Percentiles rank a stretch among this genome's conserved stretches.
These are phyloP conservation scores for Rugonectria rugulosa DNA, from an alignment of 2,329 filamentous ascomycete genomes.

Conservation along the genomic window DNA sequence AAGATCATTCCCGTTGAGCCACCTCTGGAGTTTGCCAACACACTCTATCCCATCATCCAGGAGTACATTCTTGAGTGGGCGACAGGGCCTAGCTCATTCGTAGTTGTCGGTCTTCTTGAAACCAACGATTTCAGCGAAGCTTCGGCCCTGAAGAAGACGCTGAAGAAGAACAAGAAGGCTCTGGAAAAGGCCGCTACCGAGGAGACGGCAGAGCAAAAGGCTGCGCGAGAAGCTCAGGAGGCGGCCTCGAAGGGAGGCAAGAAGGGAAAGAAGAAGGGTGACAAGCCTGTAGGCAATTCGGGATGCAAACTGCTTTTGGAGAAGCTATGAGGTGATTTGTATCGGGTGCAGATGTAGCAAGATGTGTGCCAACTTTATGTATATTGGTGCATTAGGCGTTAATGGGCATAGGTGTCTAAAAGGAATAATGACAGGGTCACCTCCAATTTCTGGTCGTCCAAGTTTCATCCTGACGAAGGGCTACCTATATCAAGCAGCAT, in stretches of 20 bases:
- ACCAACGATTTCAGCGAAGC: constrained; percentile 72
- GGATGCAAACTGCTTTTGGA: constrained; percentile 68
- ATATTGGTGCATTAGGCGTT: constrained; percentile 20
- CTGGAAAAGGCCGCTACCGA: constrained; percentile 72
- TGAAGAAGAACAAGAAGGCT: constrained; percentile 77
- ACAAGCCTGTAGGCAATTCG: constrained; percentile 64
- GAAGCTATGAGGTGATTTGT: constrained; percentile 52
- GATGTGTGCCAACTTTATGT: constrained; percentile 16
- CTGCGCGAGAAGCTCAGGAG: constrained; percentile 57
- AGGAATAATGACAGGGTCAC: constrained; percentile 19
- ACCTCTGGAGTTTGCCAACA: constrained; percentile 78
- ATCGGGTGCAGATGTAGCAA: constrained; percentile 13
- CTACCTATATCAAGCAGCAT: not conserved
- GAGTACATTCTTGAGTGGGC: constrained; percentile 83
- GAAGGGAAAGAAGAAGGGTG: constrained; percentile 52
- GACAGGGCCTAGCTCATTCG: constrained; percentile 84
- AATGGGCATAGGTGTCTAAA: constrained; percentile 15
- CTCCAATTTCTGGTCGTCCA: not conserved
- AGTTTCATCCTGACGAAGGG: not conserved
- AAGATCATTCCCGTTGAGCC: constrained; percentile 76
- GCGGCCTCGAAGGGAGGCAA: constrained; percentile 52
- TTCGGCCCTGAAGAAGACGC: constrained; percentile 70
- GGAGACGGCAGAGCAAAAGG: constrained; percentile 62
- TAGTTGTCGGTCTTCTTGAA: constrained; percentile 83
- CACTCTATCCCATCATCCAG: constrained; percentile 84